Conservation (phyloP, 768 basidiomycete genomes). For the Aureoboletus auriporus region DNA sequence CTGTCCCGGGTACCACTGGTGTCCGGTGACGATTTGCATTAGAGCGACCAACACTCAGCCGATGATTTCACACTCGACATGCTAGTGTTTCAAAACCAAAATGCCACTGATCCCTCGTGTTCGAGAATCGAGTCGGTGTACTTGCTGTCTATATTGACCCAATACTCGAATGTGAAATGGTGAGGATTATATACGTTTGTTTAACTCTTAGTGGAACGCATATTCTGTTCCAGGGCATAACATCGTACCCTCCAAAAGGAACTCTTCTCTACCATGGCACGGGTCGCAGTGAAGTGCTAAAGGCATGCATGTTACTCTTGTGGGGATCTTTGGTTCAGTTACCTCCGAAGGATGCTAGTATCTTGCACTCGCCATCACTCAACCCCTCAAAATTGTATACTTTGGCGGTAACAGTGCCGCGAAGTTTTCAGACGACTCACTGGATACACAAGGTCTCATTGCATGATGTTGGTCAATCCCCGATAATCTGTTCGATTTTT, state of each 20-base stretch:
- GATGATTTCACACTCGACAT: constrained; percentile 2
- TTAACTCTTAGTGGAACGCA: background rate
- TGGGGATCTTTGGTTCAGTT: background rate
- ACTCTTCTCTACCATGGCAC: constrained; percentile 5
- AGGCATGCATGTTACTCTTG: constrained; percentile 34
- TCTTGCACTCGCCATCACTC: constrained; percentile 5
- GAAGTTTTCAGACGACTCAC: constrained; percentile 20
- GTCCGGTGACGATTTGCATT: too few relatives aligned
- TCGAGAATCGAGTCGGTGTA: constrained; percentile 24
- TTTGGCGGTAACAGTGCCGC: constrained; percentile 9
- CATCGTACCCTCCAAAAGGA: constrained; percentile 6
- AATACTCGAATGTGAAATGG: constrained; percentile 36
- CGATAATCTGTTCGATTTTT: constrained; percentile 18
- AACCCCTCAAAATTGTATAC: constrained; percentile 6
- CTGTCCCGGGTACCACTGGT: too few relatives aligned
- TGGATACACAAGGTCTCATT: constrained; percentile 34
- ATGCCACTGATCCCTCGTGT: constrained; percentile 33
- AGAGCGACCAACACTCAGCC: too few relatives aligned
- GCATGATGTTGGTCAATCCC: constrained; percentile 22
- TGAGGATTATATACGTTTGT: background rate
- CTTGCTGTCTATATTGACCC: constrained; percentile 33
- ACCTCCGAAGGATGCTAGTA: constrained; percentile 11
- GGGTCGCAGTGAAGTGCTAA: constrained; percentile 13
- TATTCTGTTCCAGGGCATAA: background rate
- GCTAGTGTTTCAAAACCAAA: constrained; percentile 10